Evolutionary conservation across 2,329 filamentous ascomycete species (phyloP), one percentile per base, ranked within the genome.

Genomic region (Pezizomycotina sp.): DNA sequence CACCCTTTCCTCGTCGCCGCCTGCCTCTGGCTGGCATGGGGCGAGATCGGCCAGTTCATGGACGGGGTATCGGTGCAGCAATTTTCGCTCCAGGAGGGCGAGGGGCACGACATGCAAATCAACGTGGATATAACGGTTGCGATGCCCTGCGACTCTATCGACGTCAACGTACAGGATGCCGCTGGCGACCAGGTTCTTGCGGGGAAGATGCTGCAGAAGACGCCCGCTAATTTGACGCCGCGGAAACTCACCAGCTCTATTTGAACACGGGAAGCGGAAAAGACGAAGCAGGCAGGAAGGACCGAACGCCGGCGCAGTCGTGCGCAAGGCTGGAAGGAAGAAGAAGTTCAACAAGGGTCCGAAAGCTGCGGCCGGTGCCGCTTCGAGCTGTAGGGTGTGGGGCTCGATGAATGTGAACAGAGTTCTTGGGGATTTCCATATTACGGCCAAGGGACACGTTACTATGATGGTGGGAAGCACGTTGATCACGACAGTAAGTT

Each of bases 361-460:
- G 36, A 60, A 61, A 34, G 58, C 64, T 16, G 52, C 60, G 12
- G 66, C 65, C 54, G 60, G 62, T 3, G 50, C 52, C 5, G 5
- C 34, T 24, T 53, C 36, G 56, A 77, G 78, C 45, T 98, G 89
- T 58, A 72, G 89, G 30, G 73, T 98, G 46, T 98, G 72, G 57
- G 89, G 89, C 21, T 91, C 73, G 51, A 58, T 98, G 56, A 78
- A 92, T 49, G 69, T 91, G 48, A 98, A 98, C 59, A 92, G 91
- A 61, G 89, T 98, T 27, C 86, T 93, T 59, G 89, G 86, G 3
- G 86, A 98, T 57, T 95, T 98, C 55, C 89, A 98, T 56, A 89
- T 98, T 53, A 98, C 89, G 2, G 89, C 89, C 3, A 64, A 83
- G 44, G 89, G 89, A 0, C 86, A 95, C 57, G 89, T n/a, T 98